phyloP scores from a whole-genome alignment of 2,329 filamentous ascomycete genomes.

The Achaetomium macrosporum region DNA sequence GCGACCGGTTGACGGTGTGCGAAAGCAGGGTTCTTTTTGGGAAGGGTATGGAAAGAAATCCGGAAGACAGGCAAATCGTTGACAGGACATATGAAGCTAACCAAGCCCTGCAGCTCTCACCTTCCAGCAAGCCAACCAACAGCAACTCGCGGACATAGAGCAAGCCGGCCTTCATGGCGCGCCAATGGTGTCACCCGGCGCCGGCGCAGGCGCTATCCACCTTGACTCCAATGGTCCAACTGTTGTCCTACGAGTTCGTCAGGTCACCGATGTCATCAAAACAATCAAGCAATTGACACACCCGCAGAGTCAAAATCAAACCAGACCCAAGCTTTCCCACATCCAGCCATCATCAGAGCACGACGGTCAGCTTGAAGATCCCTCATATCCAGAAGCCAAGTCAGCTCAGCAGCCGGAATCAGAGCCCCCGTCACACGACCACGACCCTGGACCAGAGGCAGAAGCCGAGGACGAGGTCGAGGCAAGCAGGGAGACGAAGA shows the following conservation, averaged over 20 bases:
- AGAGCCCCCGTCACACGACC: background rate
- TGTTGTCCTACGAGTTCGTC: background rate
- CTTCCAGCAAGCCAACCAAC: conserved; percentile 10
- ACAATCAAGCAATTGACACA: background rate
- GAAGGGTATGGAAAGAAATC: conserved; percentile 53
- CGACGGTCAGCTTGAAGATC: background rate
- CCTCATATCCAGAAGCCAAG: background rate
- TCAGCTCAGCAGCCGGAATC: background rate
- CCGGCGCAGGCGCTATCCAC: conserved; percentile 50
- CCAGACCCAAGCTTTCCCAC: background rate
- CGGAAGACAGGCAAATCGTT: background rate
- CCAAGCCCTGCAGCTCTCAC: conserved; percentile 54
- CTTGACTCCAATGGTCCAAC: background rate
- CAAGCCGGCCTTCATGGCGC: conserved; percentile 72
- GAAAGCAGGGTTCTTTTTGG: conserved; percentile 79
- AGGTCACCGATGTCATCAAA: too few species aligned
- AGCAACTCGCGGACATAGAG: conserved; percentile 28
- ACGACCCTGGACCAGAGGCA: background rate
- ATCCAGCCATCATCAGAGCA: background rate
- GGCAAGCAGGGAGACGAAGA: conserved; percentile 33
- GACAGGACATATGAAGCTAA: conserved; percentile 6
- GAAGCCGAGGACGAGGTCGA: background rate
- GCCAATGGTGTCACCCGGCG: conserved; percentile 73
- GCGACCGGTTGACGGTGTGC: conserved; percentile 79
- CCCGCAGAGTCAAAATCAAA: background rate